Evolutionary conservation across 345 rosid species (phyloP), one percentile per base, ranked within the genome.

Genomic region (Syzygium grande): DNA sequence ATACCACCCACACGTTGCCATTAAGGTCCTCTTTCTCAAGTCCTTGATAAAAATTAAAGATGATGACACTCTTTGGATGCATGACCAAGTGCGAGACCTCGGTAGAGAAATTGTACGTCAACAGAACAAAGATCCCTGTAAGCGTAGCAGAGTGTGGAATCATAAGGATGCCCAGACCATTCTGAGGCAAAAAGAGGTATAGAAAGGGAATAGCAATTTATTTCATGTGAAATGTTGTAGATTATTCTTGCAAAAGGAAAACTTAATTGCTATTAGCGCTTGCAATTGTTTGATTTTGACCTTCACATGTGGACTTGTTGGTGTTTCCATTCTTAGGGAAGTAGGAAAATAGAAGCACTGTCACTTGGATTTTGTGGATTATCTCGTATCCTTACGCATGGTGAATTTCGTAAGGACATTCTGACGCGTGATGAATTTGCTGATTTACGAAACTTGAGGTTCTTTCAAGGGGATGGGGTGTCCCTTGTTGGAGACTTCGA

Each of bases 201-300:
- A 13, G 1, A 7, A 29, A 65, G 1, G 77, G 22, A 0, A 29
- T 0, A 29, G 0, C 6, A 29, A 29, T 29, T 29, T 29, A 29
- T n/a, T n/a, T 63, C 73, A 1, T n/a, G 9, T n/a, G 19, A 63
- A 14, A 14, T 63, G 4, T 63, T 15, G 22, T 1, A 65, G 0
- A 16, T 2, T 30, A 8, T 30, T 30, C 6, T 65, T 16, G 23
- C 0, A 30, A 61, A n/a, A 63, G 0, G 10, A n/a, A 14, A 63
- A 6, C 0, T 12, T n/a, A 3, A 3, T 14, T 0, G 5, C 4
- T n/a, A 59, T 59, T 12, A 12, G 1, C 0, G 0, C 1, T 27
- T 27, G 8, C 0, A 27, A 63, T 63, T 29, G 6, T 30, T 65
- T 65, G 11, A 0, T 30, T 16, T 65, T 30, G 22, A 65, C 22